Conservation (phyloP, 2,329 filamentous ascomycete species). For the Colletotrichum incanum region DNA sequence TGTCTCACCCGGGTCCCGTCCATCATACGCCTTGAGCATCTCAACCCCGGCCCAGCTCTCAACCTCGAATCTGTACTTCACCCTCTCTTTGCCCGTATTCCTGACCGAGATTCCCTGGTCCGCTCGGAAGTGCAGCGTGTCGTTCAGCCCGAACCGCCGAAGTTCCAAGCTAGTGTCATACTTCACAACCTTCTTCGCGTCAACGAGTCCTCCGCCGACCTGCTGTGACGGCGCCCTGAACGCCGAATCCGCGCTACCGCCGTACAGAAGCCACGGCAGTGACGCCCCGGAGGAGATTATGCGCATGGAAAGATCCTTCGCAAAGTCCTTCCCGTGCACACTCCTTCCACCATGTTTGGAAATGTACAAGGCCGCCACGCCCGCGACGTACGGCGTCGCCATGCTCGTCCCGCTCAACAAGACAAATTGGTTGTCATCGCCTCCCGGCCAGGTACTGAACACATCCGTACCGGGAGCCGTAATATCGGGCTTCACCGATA, state of each 20-base stretch:
- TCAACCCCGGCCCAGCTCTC: conserved; percentile 40
- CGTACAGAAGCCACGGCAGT: conserved; percentile 46
- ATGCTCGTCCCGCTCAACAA: conserved; percentile 65
- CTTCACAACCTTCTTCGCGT: conserved; percentile 55
- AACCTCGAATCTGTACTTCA: conserved; percentile 35
- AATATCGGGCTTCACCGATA: conserved; percentile 61
- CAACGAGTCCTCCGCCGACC: conserved; percentile 58
- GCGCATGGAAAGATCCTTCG: conserved; percentile 52
- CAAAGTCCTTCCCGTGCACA: conserved; percentile 51
- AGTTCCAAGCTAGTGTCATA: conserved; percentile 53
- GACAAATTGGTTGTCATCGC: conserved; percentile 50
- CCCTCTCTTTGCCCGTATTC: conserved; percentile 13
- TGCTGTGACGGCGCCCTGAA: conserved; percentile 54
- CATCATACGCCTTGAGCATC: conserved; percentile 46
- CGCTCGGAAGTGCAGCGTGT: conserved; percentile 55
- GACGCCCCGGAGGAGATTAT: conserved; percentile 49
- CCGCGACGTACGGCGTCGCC: conserved; percentile 63
- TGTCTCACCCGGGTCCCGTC: conserved; percentile 22
- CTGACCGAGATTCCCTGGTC: conserved; percentile 30
- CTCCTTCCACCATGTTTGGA: conserved; percentile 51
- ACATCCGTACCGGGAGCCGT: conserved; percentile 59
- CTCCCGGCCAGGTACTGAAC: conserved; percentile 56
- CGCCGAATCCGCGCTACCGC: conserved; percentile 5
- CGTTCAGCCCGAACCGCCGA: conserved; percentile 58
- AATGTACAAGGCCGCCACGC: conserved; percentile 57